phyloP scores from a whole-genome alignment of 306 rosid genomes.

The Astragalus membranaceus region DNA sequence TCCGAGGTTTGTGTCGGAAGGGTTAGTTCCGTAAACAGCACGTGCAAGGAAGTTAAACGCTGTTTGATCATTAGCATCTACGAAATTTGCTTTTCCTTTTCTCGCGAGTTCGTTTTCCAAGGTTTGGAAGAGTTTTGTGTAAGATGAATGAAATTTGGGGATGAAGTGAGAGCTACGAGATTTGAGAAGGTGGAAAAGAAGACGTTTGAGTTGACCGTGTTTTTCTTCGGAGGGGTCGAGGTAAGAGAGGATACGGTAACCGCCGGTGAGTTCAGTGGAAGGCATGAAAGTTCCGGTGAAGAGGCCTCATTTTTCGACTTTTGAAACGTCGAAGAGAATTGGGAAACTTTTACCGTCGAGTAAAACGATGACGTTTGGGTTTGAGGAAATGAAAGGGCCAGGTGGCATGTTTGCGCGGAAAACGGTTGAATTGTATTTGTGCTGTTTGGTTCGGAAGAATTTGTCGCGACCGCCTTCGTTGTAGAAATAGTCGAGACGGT shows the following conservation, averaged over 20 bases:
- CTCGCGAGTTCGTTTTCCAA: conserved; percentile 46
- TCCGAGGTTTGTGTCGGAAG: conserved; percentile 49
- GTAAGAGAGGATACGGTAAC: conserved; percentile 77
- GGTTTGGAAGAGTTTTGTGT: conserved; percentile 40
- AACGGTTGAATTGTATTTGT: conserved; percentile 62
- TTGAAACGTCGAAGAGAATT: conserved; percentile 57
- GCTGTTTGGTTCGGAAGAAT: conserved; percentile 51
- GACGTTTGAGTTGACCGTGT: conserved; percentile 55
- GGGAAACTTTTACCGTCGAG: conserved; percentile 88
- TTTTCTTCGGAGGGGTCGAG: conserved; percentile 81
- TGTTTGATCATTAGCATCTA: conserved; percentile 52
- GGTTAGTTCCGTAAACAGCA: conserved; percentile 37
- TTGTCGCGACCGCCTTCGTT: conserved; percentile 72
- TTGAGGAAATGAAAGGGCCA: conserved; percentile 52
- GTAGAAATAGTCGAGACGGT: conserved; percentile 73
- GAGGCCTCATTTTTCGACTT: conserved; percentile 70
- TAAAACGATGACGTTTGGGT: conserved; percentile 57
- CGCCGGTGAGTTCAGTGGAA: conserved; percentile 73
- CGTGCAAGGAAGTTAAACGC: conserved; percentile 69
- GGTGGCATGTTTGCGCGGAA: conserved; percentile 91
- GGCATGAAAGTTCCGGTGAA: conserved; percentile 93
- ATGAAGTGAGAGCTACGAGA: conserved; percentile 46
- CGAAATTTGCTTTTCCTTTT: conserved; percentile 48
- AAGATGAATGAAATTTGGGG: conserved; percentile 63
- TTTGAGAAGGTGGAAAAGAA: conserved; percentile 64